Conservation (phyloP, 495 filamentous ascomycete species). For the Cercophora newfieldiana region DNA sequence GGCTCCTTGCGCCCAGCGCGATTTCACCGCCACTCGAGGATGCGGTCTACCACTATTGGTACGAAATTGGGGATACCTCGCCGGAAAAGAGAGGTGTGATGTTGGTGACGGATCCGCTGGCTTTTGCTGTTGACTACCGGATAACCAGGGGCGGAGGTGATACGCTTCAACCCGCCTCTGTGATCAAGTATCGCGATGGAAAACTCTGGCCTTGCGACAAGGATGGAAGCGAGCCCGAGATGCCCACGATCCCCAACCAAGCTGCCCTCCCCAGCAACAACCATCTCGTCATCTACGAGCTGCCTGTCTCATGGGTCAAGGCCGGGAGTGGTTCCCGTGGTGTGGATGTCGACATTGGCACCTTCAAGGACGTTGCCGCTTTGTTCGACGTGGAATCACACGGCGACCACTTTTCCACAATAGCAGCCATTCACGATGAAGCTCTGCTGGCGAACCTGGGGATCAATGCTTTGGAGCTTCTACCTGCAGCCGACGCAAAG, state of each 20-base stretch:
- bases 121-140: slow-evolving; percentile 33
- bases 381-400: slow-evolving; percentile 26
- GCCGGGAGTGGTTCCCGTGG: slow-evolving; percentile 11
- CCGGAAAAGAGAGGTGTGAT: slow-evolving; percentile 9
- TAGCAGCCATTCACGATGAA: slow-evolving; percentile 20
- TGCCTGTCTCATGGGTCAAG: slow-evolving; percentile 34
- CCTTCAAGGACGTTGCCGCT: slow-evolving; percentile 35
- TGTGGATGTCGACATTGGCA: slow-evolving; percentile 30
- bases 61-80: slow-evolving; percentile 25
- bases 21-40: slow-evolving; percentile 23
- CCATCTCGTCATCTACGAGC: slow-evolving; percentile 35
- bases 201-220: slow-evolving; percentile 34
- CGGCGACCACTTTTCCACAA: slow-evolving; percentile 23
- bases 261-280: slow-evolving; percentile 33
- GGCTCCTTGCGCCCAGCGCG: slow-evolving; percentile 25
- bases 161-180: slow-evolving; percentile 24
- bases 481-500: slow-evolving; percentile 35
- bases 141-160: background rate
- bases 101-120: slow-evolving; percentile 31
- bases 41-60: slow-evolving; percentile 34
- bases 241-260: slow-evolving; percentile 15
- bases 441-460: slow-evolving; percentile 31
- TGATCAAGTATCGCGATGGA: slow-evolving; percentile 32
- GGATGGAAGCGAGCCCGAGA: slow-evolving; percentile 25
- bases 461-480: slow-evolving; percentile 35